A percentile compares a stretch with the other conserved stretches of the same genome.
These are phyloP conservation scores for Dothistroma septosporum DNA, from an alignment of 2,329 filamentous ascomycete genomes.

Conservation along the genomic window DNA sequence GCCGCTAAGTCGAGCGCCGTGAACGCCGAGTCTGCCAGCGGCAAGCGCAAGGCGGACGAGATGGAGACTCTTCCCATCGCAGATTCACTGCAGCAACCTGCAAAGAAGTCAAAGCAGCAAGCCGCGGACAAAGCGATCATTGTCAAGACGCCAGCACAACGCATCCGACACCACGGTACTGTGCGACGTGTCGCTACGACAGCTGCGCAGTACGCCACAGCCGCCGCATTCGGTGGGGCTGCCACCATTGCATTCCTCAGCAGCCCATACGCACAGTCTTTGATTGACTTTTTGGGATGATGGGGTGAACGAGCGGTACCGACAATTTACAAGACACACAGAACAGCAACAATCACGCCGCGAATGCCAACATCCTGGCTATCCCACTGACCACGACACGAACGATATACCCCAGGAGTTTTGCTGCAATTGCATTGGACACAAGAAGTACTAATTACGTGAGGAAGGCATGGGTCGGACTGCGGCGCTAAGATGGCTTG, in stretches of 20 bases:
- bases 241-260: constrained; percentile 27
- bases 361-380: not conserved
- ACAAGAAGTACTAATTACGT: not conserved
- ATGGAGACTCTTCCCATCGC: constrained; percentile 10
- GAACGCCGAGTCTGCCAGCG: not conserved
- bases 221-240: constrained; percentile 22
- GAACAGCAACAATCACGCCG: not conserved
- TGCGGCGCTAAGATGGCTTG: not conserved
- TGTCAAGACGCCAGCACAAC: not conserved
- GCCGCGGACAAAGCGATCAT: not conserved
- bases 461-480: not conserved
- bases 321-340: not conserved
- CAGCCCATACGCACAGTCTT: constrained; percentile 25
- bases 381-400: not conserved
- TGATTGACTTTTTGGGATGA: constrained; percentile 25
- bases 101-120: constrained; percentile 13
- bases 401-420: constrained; percentile 4
- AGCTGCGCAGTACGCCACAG: constrained; percentile 19
- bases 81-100: constrained; percentile 6
- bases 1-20: not conserved
- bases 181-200: constrained; percentile 11
- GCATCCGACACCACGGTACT: constrained; percentile 2
- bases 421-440: not conserved
- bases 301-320: not conserved
- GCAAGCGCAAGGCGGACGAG: constrained; percentile 29